Base-by-base conservation (phyloP, 1,284 basidiomycete genomes). In the Apiotrichum sp. region DNA sequence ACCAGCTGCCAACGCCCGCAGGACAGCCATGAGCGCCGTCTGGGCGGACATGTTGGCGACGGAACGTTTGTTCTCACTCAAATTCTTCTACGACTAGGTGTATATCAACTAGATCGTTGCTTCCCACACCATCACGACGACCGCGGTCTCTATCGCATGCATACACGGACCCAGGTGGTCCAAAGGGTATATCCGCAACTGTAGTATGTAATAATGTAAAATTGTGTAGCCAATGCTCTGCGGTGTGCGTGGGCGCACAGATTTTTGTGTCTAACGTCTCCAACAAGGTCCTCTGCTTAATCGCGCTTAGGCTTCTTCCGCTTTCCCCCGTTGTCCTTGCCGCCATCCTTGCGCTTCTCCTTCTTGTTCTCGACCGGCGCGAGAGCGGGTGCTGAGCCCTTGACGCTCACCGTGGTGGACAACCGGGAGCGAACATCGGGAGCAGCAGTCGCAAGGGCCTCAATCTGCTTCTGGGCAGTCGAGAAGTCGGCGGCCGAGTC, bases 331-430 rank as follows among this genome's bases (percentile, higher is more conserved):
- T 16, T n/a, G 31, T 10, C 47, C 6, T 13, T 32, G 35, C 40
- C 48, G 32, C 13, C 36, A 31, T 10, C 47, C 6, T 57, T 63
- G 32, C 58, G 60, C 55, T 64, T 65, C 55, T 64, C 63, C 16
- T 84, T 84, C 74, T 86, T 22, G 22, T 22, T 83, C 62, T 82
- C 78, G 13, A 57, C 69, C 10, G 52, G 56, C 63, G 84, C 78
- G 49, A 80, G 81, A 0, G 73, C 70, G 7, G 63, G 63, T 0
- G 62, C 71, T 4, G 74, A 75, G n/a, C 79, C 78, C 76, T 87
- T 89, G 47, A 93, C 80, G 63, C 86, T 90, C 50, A 95, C 82
- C 6, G 91, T 82, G 1, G 85, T 87, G 32, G 82, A 81, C 41
- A 81, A 77, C 40, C 81, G 80, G 46, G 78, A 79, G 31, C 69